Percentiles rank a stretch among this genome's conserved stretches.
phyloP scores from a whole-genome alignment of 1,284 basidiomycete species.

The Apiotrichum veenhuisii region DNA sequence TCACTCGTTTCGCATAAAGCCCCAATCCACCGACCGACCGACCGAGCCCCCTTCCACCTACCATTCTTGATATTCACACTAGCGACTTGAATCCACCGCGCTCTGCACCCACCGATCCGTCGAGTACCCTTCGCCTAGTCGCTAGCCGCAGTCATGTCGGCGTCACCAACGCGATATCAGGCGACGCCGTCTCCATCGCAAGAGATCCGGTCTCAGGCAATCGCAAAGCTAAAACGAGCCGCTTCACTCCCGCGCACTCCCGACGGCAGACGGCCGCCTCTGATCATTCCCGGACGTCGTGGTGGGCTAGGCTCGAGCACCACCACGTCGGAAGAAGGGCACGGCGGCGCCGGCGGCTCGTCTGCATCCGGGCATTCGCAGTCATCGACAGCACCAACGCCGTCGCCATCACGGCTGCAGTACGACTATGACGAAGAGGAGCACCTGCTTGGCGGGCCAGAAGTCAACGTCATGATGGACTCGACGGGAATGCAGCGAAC shows the following conservation, averaged over 20 bases:
- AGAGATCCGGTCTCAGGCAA: conserved; percentile 64
- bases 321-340: not conserved
- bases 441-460: conserved; percentile 24
- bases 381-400: not conserved
- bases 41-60: no score
- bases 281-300: conserved; percentile 20
- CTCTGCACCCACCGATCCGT: no score
- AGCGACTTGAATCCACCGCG: no score
- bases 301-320: not conserved
- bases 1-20: no score
- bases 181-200: conserved; percentile 10
- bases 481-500: conserved; percentile 33
- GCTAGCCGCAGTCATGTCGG: conserved; percentile 4
- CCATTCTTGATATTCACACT: no score
- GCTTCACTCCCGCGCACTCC: conserved; percentile 83
- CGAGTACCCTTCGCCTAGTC: not conserved
- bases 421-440: conserved; percentile 29
- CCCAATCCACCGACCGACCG: no score
- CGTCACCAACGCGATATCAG: conserved; percentile 9
- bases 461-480: conserved; percentile 16
- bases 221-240: conserved; percentile 81
- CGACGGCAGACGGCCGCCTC: conserved; percentile 72
- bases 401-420: conserved; percentile 1
- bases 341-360: conserved; percentile 4
- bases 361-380: not conserved